phyloP scores from a whole-genome alignment of 2,329 filamentous ascomycete genomes.

The Sphaerulina populicola region DNA sequence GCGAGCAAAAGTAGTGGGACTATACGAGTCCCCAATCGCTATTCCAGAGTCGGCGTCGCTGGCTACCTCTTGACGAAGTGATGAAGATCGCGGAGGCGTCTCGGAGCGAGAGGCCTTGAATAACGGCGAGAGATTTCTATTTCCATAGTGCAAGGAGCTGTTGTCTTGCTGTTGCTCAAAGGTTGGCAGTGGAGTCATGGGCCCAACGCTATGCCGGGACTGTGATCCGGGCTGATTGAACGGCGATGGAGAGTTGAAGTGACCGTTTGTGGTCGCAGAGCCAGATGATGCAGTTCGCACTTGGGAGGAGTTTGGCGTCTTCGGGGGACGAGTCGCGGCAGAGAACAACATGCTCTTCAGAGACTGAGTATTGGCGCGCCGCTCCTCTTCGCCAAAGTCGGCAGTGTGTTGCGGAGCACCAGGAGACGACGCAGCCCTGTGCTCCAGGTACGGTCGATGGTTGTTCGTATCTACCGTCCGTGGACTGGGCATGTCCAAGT shows the following conservation, averaged over 20 bases:
- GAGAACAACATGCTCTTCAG: conserved; percentile 41
- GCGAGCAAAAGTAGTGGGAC: conserved; percentile 26
- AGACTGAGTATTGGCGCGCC: conserved; percentile 40
- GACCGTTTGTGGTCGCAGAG: conserved; percentile 13
- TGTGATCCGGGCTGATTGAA: conserved; percentile 28
- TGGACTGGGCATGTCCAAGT: conserved; percentile 25
- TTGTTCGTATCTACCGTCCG: conserved; percentile 17
- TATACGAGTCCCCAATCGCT: conserved; percentile 13
- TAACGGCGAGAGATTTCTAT: conserved; percentile 42
- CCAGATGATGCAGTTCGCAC: conserved; percentile 18
- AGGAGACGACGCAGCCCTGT: conserved; percentile 28
- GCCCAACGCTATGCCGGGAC: conserved; percentile 20
- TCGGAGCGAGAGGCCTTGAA: conserved; percentile 43
- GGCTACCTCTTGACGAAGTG: conserved; percentile 37
- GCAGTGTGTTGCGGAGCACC: conserved; percentile 9
- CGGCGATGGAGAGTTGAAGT: conserved; percentile 34
- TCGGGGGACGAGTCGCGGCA: conserved; percentile 15
- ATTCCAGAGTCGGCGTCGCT: conserved; percentile 16
- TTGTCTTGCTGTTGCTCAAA: conserved; percentile 23
- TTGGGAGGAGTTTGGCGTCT: conserved; percentile 17
- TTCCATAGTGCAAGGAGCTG: conserved; percentile 37
- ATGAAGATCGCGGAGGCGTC: conserved; percentile 36
- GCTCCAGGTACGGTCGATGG: conserved; percentile 25
- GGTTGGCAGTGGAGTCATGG: conserved; percentile 23
- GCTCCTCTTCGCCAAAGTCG: conserved; percentile 39